phyloP scores from a whole-genome alignment of 2,329 filamentous ascomycete genomes.

The Alternaria arborescens region DNA sequence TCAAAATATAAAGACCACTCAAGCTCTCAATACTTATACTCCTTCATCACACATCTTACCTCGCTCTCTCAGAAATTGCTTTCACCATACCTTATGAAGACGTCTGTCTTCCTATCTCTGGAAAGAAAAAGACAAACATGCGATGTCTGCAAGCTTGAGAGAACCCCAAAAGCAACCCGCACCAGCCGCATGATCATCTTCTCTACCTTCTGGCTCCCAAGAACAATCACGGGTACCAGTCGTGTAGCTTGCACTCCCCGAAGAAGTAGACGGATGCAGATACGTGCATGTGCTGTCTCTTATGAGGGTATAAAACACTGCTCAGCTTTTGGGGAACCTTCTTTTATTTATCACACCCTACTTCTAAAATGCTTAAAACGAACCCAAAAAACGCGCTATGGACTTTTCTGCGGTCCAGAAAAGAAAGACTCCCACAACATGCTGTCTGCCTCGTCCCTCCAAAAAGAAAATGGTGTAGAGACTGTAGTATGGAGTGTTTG shows the following conservation, averaged over 20 bases:
- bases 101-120: neutral
- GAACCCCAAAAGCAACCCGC: no score
- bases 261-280: no score
- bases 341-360: neutral
- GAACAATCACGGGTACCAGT: no score
- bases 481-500: neutral
- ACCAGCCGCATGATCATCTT: neutral
- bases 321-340: neutral
- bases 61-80: neutral
- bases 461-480: no score
- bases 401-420: neutral
- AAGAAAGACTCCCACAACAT: neutral
- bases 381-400: no score
- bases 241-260: no score
- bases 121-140: no score
- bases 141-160: no score
- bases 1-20: neutral
- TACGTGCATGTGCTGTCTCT: no score
- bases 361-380: neutral
- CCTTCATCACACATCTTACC: neutral
- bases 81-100: neutral
- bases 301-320: neutral
- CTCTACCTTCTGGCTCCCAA: no score
- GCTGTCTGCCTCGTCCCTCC: neutral
- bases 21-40: neutral